Conservation (phyloP, 257 asterid genomes). For the Nemophila menziesii region DNA sequence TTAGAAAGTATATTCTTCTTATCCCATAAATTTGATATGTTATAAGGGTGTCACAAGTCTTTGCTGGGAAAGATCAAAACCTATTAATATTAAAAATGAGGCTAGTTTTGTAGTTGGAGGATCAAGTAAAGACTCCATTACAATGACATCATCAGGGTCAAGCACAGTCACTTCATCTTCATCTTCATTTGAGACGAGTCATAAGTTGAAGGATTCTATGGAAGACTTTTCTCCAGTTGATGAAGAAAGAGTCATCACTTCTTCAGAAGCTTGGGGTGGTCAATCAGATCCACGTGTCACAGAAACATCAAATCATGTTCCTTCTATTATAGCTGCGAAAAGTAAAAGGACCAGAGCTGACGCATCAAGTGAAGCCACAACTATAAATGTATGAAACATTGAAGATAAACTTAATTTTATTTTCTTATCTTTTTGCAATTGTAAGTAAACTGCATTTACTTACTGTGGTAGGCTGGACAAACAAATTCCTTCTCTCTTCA, state of each 20-base stretch:
- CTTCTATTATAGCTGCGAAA: constrained; percentile 51
- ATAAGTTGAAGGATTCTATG: constrained; percentile 91
- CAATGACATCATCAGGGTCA: constrained; percentile 53
- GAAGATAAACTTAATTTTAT: constrained; percentile 1
- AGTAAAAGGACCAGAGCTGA: constrained; percentile 82
- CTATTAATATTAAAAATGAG: constrained; percentile 45
- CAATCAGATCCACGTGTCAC: constrained; percentile 38
- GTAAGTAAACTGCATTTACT: constrained; percentile 6
- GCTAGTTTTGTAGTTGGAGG: constrained; percentile 73
- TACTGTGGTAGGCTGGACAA: constrained; percentile 59
- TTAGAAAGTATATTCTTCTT: no score
- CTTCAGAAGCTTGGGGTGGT: constrained; percentile 97
- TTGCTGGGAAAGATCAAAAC: constrained; percentile 94
- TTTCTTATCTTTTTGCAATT: not conserved
- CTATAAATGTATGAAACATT: constrained; percentile 48
- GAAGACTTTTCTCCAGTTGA: constrained; percentile 94
- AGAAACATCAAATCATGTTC: constrained; percentile 29
- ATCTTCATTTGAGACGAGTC: constrained; percentile 51
- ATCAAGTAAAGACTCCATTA: constrained; percentile 74
- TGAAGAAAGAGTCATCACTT: constrained; percentile 86
- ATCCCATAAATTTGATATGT: no score
- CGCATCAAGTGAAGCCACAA: constrained; percentile 37
- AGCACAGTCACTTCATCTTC: constrained; percentile 38
- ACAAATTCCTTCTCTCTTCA: constrained; percentile 82
- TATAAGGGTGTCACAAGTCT: constrained; percentile 79